phyloP scores from a whole-genome alignment of 768 basidiomycete genomes.

The Megacollybia marginata region DNA sequence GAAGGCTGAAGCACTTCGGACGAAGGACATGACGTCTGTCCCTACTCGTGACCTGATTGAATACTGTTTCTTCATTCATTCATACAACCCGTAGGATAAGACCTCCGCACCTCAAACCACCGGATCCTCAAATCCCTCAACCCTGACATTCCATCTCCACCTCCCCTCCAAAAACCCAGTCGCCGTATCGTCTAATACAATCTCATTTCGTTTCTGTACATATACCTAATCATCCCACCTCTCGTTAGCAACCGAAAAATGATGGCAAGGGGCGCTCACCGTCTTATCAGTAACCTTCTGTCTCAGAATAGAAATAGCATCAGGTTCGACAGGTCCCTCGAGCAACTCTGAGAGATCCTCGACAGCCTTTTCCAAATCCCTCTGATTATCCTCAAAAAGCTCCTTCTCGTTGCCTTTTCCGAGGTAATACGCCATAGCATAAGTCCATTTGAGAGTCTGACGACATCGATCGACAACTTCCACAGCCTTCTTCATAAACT shows the following conservation, averaged over 20 bases:
- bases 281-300: slow-evolving; percentile 97
- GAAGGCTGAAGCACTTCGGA: too few species aligned
- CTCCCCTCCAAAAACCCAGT: slow-evolving; percentile 80
- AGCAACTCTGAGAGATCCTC: slow-evolving; percentile 91
- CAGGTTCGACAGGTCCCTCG: slow-evolving; percentile 85
- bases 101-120: too few species aligned
- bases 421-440: slow-evolving; percentile 98
- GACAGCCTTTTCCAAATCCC: slow-evolving; percentile 91
- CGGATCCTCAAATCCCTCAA: slow-evolving; percentile 58
- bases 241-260: background rate
- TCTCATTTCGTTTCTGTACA: slow-evolving; percentile 95
- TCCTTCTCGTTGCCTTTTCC: slow-evolving; percentile 88
- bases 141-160: slow-evolving; percentile 72
- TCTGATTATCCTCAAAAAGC: slow-evolving; percentile 95
- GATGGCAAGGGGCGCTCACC: slow-evolving; percentile 31
- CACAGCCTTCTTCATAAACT: slow-evolving; percentile 98
- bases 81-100: too few species aligned
- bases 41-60: too few species aligned
- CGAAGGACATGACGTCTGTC: too few species aligned
- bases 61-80: too few species aligned
- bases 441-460: slow-evolving; percentile 98
- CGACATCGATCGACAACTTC: slow-evolving; percentile 87
- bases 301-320: slow-evolving; percentile 71
- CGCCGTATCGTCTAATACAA: slow-evolving; percentile 91
- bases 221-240: slow-evolving; percentile 50